Evolutionary conservation across 495 filamentous ascomycete species (phyloP).

Genomic region (Aspergillus coremiiformis): DNA sequence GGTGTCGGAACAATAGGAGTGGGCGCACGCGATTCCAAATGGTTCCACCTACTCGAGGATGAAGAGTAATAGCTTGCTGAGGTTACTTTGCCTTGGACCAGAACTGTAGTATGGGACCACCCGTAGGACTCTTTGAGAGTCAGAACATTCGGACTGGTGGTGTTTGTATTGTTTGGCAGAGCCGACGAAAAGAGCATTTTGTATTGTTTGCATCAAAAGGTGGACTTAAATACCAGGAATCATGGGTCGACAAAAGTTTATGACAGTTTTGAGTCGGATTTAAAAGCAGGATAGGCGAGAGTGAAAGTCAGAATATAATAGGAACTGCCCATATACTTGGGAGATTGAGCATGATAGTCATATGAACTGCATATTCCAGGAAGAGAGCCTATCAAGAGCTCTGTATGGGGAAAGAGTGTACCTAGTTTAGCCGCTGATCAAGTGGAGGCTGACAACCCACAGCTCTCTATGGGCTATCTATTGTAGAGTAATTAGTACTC

Average conservation of each 20-base stretch:
- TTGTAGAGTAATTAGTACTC: neutral
- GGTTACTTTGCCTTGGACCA: neutral
- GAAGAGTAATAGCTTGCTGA: neutral
- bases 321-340: neutral
- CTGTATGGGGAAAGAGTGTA: neutral
- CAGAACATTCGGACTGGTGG: slow-evolving; percentile 1
- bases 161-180: slow-evolving; percentile 27
- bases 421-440: slow-evolving; percentile 13
- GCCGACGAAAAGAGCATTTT: slow-evolving; percentile 18
- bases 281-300: neutral
- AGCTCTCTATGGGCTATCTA: neutral
- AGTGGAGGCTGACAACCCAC: slow-evolving; percentile 15
- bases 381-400: slow-evolving; percentile 1
- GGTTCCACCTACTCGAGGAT: neutral
- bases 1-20: slow-evolving; percentile 8
- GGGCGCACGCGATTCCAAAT: neutral
- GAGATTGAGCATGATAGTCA: neutral
- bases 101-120: slow-evolving; percentile 18
- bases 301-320: neutral
- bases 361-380: neutral
- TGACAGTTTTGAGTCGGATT: neutral
- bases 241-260: no score
- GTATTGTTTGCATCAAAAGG: slow-evolving; percentile 4
- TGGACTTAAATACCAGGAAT: no score
- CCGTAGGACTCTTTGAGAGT: neutral